Evolutionary conservation across 768 basidiomycete species (phyloP).

Genomic region (Phallus indusiatus): DNA sequence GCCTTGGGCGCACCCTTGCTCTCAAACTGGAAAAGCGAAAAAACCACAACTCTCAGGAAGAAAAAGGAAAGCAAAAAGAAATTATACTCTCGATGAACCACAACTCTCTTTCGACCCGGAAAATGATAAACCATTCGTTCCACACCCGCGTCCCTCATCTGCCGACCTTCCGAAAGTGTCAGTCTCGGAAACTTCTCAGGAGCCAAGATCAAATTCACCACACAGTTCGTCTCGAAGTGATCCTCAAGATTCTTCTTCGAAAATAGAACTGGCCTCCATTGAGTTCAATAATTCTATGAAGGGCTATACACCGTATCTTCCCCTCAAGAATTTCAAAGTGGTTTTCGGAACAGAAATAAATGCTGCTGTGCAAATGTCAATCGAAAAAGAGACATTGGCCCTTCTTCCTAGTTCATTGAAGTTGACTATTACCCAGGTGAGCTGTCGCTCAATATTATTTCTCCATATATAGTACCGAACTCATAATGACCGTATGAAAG

Average conservation of each 20-base stretch:
- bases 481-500: constrained; percentile 21
- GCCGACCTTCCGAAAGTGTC: not conserved
- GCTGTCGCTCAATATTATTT: not conserved
- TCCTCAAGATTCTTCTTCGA: not conserved
- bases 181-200: not conserved
- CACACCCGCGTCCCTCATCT: not conserved
- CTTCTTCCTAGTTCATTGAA: constrained; percentile 56
- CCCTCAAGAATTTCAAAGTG: constrained; percentile 56
- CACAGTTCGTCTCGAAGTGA: not conserved
- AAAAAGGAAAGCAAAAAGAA: constrained; percentile 10
- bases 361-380: constrained; percentile 48
- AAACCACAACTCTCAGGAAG: constrained; percentile 23
- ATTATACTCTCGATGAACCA: not conserved
- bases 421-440: constrained; percentile 51
- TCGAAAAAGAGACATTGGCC: constrained; percentile 40
- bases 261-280: not conserved
- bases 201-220: not conserved
- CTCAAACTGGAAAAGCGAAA: constrained; percentile 20
- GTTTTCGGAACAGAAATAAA: constrained; percentile 51
- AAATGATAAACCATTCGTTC: constrained; percentile 14
- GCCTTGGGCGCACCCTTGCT: constrained; percentile 4
- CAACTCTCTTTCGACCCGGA: constrained; percentile 14
- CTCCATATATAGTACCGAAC: not conserved
- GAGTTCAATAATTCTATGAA: constrained; percentile 24
- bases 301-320: constrained; percentile 51